phyloP scores from a whole-genome alignment of 2,329 filamentous ascomycete species.

The Pseudogymnoascus sp. region DNA sequence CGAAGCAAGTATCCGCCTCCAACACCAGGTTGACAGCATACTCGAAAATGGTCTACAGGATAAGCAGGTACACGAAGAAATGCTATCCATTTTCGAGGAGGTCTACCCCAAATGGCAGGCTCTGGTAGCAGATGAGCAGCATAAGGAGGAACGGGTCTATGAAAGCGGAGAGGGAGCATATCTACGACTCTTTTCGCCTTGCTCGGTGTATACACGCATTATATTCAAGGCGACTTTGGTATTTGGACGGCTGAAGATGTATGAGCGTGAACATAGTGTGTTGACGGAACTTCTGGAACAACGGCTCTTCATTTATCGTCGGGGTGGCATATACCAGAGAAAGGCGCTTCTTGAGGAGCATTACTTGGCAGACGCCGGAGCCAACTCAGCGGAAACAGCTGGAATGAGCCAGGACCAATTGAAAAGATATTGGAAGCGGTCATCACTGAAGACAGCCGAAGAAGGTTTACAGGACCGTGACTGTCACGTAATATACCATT shows the following conservation, averaged over 20 bases:
- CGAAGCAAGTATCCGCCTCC: conserved; percentile 74
- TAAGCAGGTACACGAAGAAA: conserved; percentile 55
- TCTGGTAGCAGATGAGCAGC: conserved; percentile 65
- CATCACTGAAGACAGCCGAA: conserved; percentile 76
- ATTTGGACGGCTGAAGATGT: conserved; percentile 73
- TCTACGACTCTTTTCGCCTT: conserved; percentile 79
- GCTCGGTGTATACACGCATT: conserved; percentile 88
- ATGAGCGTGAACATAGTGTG: conserved; percentile 68
- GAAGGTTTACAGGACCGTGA: conserved; percentile 77
- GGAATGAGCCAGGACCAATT: conserved; percentile 42
- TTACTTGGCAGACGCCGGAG: conserved; percentile 60
- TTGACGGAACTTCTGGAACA: conserved; percentile 71
- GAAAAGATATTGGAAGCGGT: conserved; percentile 75
- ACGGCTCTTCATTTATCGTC: conserved; percentile 73
- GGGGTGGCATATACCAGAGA: conserved; percentile 91
- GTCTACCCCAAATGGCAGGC: conserved; percentile 75
- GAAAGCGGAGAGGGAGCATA: conserved; percentile 83
- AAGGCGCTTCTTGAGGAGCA: conserved; percentile 92
- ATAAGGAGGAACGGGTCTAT: conserved; percentile 70
- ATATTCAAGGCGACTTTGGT: conserved; percentile 79
- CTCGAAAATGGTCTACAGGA: conserved; percentile 69
- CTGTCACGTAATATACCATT: conserved; percentile 88
- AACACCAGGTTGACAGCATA: conserved; percentile 73
- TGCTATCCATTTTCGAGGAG: conserved; percentile 65
- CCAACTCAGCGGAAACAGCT: conserved; percentile 25